Evolutionary conservation across 2,329 filamentous ascomycete species (phyloP), one percentile per base, ranked within the genome.

Genomic region (Fusarium heterosporum): DNA sequence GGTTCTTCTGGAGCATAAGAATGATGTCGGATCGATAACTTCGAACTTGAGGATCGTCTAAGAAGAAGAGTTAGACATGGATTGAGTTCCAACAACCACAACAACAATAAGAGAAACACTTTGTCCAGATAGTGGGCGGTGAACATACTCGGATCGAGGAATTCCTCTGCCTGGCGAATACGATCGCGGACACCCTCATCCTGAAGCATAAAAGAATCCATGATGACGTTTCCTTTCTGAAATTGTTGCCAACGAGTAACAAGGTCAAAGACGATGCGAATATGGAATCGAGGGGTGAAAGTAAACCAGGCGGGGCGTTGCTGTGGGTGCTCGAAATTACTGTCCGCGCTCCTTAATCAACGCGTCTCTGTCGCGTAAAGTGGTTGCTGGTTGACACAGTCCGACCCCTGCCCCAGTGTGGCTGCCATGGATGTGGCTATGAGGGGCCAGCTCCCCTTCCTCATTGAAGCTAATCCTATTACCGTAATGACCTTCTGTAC

Each of bases 21-120:
- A 96, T 89, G 75, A 98, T 97, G 75, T 97, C 93, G 64, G 93
- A 89, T 75, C 93, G 89, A 81, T 97, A 97, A 79, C 93, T 96
- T 72, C 86, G 82, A 32, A 79, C 82, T 78, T 84, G 83, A 38
- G 82, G 80, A 74, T 86, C 83, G 74, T 82, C 83, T 61, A 54
- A 54, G 16, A 6, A 34, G 25, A 39, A 47, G 51, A 11, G 59
- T 72, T 55, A 71, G 61, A 19, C 16, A n/a, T 36, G 16, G n/a
- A 17, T 36, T 36, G 34, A n/a, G 16, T 17, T n/a, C 34, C 17
- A 34, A 11, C n/a, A 32, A 36, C 16, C n/a, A 36, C 28, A 29
- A 29, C 28, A 11, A n/a, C n/a, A 25, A 32, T 19, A 29, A 51
- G 34, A 36, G 13, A 4, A 36, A 17, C 34, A 36, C 36, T 39